phyloP scores from a whole-genome alignment of 1,284 basidiomycete species.

The Puccinia hordei region DNA sequence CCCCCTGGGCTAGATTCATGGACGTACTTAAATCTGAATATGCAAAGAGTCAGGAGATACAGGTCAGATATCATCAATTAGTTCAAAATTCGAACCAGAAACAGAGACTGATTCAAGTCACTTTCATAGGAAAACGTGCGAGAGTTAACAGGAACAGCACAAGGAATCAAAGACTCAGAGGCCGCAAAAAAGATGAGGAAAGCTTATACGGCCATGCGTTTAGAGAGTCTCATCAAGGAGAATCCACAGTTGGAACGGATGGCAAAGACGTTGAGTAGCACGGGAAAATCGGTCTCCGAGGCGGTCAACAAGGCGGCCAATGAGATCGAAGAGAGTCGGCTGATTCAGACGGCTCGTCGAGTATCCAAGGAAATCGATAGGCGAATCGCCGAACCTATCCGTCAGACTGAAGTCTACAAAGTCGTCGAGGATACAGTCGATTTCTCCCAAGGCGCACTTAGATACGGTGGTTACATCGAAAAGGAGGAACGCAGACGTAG shows the following conservation, averaged over 20 bases:
- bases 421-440: slow-evolving; percentile 85
- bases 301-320: slow-evolving; percentile 86
- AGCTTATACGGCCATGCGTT: slow-evolving; percentile 61
- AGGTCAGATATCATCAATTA: slow-evolving; percentile 16
- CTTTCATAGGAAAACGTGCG: slow-evolving; percentile 45
- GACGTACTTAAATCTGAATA: slow-evolving; percentile 50
- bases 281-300: slow-evolving; percentile 88
- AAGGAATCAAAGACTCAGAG: slow-evolving; percentile 50
- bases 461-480: slow-evolving; percentile 91
- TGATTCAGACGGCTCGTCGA: slow-evolving; percentile 74
- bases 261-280: slow-evolving; percentile 83
- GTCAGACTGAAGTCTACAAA: slow-evolving; percentile 94
- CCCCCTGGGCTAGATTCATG: slow-evolving; percentile 51
- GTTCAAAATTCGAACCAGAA: background rate
- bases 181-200: slow-evolving; percentile 46
- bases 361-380: slow-evolving; percentile 52
- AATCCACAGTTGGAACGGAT: slow-evolving; percentile 88
- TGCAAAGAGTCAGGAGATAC: slow-evolving; percentile 50
- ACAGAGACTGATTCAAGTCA: background rate
- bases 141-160: slow-evolving; percentile 48
- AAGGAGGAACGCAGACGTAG: slow-evolving; percentile 78
- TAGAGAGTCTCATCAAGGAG: slow-evolving; percentile 91
- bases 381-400: slow-evolving; percentile 75
- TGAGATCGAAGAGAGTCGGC: slow-evolving; percentile 88
- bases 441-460: slow-evolving; percentile 79